These are phyloP conservation scores for Harringtonia aguacate DNA, from an alignment of 2,329 filamentous ascomycete species.

Conservation along the genomic window DNA sequence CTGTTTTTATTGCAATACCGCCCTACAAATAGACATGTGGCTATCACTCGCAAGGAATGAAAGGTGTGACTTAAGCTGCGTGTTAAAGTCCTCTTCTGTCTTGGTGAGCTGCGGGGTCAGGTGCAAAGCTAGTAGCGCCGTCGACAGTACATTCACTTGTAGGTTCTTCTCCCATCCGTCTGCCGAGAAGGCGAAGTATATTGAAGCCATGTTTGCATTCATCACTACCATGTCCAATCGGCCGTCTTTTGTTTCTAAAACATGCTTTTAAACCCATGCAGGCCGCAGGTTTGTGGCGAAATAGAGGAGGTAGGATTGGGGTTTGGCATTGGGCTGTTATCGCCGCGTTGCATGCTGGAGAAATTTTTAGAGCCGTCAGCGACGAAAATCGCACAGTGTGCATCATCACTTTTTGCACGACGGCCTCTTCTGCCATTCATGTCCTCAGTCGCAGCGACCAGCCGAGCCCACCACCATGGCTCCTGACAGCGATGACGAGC, in stretches of 20 bases:
- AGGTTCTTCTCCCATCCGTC: conserved; percentile 28
- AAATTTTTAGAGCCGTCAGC: too few relatives aligned
- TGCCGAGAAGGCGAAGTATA: background rate
- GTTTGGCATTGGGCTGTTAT: too few relatives aligned
- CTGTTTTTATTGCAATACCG: background rate
- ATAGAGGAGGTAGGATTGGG: too few relatives aligned
- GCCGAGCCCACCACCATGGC: too few relatives aligned
- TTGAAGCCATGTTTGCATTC: conserved; percentile 4
- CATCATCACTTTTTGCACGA: fast-evolving
- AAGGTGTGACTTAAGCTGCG: background rate
- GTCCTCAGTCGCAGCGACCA: too few relatives aligned
- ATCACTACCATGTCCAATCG: conserved; percentile 3
- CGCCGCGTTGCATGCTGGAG: too few relatives aligned
- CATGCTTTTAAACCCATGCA: too few relatives aligned
- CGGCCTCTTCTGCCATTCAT: too few relatives aligned
- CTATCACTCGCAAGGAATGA: background rate
- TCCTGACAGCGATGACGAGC: conserved; percentile 32
- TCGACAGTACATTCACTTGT: conserved; percentile 32
- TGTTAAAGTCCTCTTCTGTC: background rate
- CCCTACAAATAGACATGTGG: background rate
- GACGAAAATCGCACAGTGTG: conserved; percentile 38
- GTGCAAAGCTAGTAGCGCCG: conserved; percentile 26
- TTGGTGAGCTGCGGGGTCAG: conserved; percentile 25
- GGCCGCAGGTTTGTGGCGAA: too few relatives aligned
- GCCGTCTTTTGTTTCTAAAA: too few relatives aligned